Conservation (phyloP, 768 basidiomycete genomes). For the Mrakia gelida region DNA sequence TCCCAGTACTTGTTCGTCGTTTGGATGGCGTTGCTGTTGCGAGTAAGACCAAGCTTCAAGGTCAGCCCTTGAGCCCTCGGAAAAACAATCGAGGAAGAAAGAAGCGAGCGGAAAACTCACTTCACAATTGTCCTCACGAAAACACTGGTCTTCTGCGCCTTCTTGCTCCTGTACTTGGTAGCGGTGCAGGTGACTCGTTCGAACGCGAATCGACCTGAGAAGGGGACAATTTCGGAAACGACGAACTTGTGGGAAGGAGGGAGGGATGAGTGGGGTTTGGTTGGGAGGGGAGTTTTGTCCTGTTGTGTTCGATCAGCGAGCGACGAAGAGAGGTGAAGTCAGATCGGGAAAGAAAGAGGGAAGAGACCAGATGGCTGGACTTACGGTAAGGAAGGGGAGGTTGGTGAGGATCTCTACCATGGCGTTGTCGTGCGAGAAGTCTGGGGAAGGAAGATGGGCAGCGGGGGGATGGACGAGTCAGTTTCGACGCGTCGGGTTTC, state of each 20-base stretch:
- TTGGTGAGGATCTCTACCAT: conserved; percentile 14
- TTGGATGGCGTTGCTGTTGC: conserved; percentile 6
- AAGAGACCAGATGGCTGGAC: no score
- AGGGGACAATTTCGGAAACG: conserved; percentile 13
- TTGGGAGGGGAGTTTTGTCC: not conserved
- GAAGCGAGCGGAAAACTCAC: not conserved
- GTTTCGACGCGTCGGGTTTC: no score
- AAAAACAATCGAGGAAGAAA: not conserved
- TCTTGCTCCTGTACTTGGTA: not conserved
- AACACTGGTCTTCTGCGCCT: not conserved
- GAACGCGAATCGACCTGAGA: conserved; percentile 8
- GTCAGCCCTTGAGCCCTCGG: no score
- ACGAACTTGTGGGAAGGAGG: not conserved
- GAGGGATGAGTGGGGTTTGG: not conserved
- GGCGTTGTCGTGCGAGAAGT: conserved; percentile 13
- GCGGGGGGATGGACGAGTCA: no score
- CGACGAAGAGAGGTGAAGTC: not conserved
- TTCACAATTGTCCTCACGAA: not conserved
- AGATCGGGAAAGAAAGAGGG: no score
- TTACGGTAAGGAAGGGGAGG: conserved; percentile 2
- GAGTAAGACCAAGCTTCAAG: not conserved
- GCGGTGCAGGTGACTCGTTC: conserved; percentile 11
- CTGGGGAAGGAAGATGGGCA: no score
- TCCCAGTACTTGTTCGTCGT: not conserved
- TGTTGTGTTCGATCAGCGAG: not conserved